These are phyloP conservation scores for Isatis lusitanica DNA, from an alignment of 441 rosid species.

Conservation along the genomic window DNA sequence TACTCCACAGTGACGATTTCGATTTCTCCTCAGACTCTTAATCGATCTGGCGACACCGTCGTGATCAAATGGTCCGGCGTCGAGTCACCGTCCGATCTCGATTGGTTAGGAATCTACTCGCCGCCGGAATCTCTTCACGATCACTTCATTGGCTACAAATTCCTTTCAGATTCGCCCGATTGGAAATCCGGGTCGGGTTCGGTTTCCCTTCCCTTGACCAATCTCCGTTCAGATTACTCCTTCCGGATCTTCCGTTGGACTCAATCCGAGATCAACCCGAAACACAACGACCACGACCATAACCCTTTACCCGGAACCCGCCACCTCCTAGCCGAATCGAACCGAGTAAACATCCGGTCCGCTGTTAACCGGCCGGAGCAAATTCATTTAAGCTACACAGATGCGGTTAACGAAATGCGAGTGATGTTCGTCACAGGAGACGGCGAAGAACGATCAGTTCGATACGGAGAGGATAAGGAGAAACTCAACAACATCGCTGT, in stretches of 20 bases:
- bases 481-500: slow-evolving; percentile 31
- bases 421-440: slow-evolving; percentile 80
- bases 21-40: slow-evolving; percentile 48
- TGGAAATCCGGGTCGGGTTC: slow-evolving; percentile 75
- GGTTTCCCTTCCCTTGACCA: slow-evolving; percentile 62
- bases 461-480: slow-evolving; percentile 59
- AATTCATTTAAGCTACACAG: slow-evolving; percentile 73
- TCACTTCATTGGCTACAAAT: slow-evolving; percentile 75
- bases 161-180: slow-evolving; percentile 57
- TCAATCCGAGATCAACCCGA: slow-evolving; percentile 63
- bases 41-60: slow-evolving; percentile 62
- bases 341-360: slow-evolving; percentile 41
- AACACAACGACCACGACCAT: slow-evolving; percentile 66
- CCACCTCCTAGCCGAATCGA: slow-evolving; percentile 54
- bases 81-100: slow-evolving; percentile 71
- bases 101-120: slow-evolving; percentile 86
- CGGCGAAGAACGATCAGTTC: slow-evolving; percentile 55
- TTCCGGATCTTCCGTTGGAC: slow-evolving; percentile 91
- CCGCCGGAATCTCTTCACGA: slow-evolving; percentile 70
- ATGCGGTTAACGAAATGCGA: slow-evolving; percentile 71
- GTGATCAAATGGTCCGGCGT: slow-evolving; percentile 69
- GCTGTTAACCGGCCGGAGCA: slow-evolving; percentile 61
- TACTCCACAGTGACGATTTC: slow-evolving; percentile 40
- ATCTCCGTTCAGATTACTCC: slow-evolving; percentile 70
- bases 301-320: slow-evolving; percentile 78